A percentile compares a stretch with the other conserved stretches of the same genome.
phyloP scores from a whole-genome alignment of 2,329 filamentous ascomycete genomes.

The Torrubiellomyces zombiae region DNA sequence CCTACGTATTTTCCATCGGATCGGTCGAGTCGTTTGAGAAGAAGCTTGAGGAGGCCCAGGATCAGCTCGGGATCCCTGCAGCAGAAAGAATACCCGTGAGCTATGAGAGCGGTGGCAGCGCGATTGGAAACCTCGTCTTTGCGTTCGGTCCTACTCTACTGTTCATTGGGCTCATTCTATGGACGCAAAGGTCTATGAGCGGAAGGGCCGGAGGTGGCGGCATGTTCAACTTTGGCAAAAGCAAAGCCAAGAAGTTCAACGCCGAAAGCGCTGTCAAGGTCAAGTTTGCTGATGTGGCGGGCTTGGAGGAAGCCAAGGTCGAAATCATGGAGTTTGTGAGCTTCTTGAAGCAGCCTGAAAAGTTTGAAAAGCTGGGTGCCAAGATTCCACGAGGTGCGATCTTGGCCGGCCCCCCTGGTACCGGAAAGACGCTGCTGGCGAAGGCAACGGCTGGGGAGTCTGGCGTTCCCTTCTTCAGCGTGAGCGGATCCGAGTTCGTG shows the following conservation, averaged over 20 bases:
- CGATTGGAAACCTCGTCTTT: conserved; percentile 56
- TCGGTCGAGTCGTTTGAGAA: conserved; percentile 87
- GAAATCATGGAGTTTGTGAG: conserved; percentile 99
- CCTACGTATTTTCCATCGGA: conserved; percentile 87
- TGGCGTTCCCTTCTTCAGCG: conserved; percentile 92
- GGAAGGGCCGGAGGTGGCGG: conserved; percentile 51
- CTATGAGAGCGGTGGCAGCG: conserved; percentile 63
- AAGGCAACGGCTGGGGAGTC: conserved; percentile 97
- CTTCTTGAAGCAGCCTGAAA: conserved; percentile 84
- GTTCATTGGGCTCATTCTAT: conserved; percentile 70
- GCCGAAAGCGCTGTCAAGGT: conserved; percentile 93
- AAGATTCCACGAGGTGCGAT: conserved; percentile 97
- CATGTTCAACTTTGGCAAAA: conserved; percentile 93
- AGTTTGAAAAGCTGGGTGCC: conserved; percentile 84
- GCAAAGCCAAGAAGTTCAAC: conserved; percentile 91
- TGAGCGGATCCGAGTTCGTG: conserved; percentile 96
- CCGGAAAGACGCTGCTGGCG: conserved; percentile 91
- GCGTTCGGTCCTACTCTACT: conserved; percentile 75
- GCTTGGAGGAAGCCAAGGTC: conserved; percentile 93
- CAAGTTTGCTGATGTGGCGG: conserved; percentile 92
- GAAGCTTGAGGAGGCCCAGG: conserved; percentile 73
- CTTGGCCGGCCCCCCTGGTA: conserved; percentile 91
- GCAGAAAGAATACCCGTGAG: conserved; percentile 86
- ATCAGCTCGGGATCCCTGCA: conserved; percentile 69
- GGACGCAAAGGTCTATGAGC: conserved; percentile 58